Percentiles rank a stretch among this genome's conserved stretches.
These are phyloP conservation scores for Omphalea diandra DNA, from an alignment of 441 rosid genomes.

Conservation along the genomic window DNA sequence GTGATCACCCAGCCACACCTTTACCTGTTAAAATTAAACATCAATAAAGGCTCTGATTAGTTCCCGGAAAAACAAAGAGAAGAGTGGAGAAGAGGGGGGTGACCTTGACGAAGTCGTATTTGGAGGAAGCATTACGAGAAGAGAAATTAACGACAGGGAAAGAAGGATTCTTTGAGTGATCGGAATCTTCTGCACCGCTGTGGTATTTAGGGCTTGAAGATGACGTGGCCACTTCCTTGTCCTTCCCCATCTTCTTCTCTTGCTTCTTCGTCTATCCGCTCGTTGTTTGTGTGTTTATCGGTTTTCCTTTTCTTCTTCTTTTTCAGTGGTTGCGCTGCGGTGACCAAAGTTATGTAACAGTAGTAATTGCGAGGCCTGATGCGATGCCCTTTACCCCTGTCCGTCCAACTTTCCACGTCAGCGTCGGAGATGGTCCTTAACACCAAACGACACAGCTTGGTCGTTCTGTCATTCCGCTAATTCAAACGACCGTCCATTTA, in stretches of 20 bases:
- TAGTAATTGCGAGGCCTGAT: no score
- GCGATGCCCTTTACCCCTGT: no score
- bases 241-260: conserved; percentile 34
- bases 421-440: no score
- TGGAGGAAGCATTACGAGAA: conserved; percentile 88
- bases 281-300: background rate
- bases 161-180: conserved; percentile 27
- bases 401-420: no score
- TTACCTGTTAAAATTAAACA: conserved; percentile 54
- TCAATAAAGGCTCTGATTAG: background rate
- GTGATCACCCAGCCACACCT: conserved; percentile 96
- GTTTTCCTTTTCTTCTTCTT: background rate
- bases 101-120: conserved; percentile 98
- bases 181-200: conserved; percentile 24
- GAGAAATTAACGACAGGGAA: conserved; percentile 52
- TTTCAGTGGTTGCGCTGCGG: no score
- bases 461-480: no score
- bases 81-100: background rate
- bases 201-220: conserved; percentile 16
- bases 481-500: no score
- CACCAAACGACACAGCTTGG: no score
- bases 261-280: background rate
- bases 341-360: no score
- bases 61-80: background rate
- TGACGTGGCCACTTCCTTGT: conserved; percentile 29